Evolutionary conservation across 2,329 filamentous ascomycete species (phyloP).

Genomic region (Aspergillus ruber): DNA sequence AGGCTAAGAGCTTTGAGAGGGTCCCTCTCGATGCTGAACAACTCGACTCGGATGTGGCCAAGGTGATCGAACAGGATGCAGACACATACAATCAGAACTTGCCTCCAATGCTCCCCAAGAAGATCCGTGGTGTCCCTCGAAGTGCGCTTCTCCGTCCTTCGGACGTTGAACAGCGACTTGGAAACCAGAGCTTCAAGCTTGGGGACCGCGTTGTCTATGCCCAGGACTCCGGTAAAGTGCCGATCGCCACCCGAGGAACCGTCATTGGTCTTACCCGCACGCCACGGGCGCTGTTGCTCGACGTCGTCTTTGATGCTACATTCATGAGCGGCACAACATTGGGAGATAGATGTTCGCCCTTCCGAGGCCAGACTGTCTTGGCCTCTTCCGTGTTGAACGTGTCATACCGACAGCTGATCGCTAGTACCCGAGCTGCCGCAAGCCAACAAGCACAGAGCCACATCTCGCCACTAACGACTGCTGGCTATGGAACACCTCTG

Average conservation of each 20-base stretch:
- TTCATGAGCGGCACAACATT: slow-evolving; percentile 98
- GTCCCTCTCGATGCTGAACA: slow-evolving; percentile 97
- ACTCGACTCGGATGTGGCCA: slow-evolving; percentile 84
- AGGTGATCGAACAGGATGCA: slow-evolving; percentile 68
- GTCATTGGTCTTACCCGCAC: slow-evolving; percentile 93
- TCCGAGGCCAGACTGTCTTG: slow-evolving; percentile 88
- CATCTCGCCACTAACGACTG: slow-evolving; percentile 48
- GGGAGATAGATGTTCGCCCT: slow-evolving; percentile 81
- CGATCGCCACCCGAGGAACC: slow-evolving; percentile 83
- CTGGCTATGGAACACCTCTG: slow-evolving; percentile 51
- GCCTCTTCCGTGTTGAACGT: slow-evolving; percentile 85
- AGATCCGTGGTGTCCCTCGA: slow-evolving; percentile 73
- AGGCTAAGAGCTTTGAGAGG: slow-evolving; percentile 85
- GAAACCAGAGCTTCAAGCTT: slow-evolving; percentile 73
- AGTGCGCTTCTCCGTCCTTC: slow-evolving; percentile 85
- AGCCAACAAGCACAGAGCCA: slow-evolving; percentile 50
- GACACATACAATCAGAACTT: slow-evolving; percentile 55
- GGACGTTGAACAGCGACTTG: slow-evolving; percentile 88
- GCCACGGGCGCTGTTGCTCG: slow-evolving; percentile 71
- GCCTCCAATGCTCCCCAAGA: slow-evolving; percentile 55
- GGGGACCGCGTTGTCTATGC: slow-evolving; percentile 93
- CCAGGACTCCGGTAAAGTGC: slow-evolving; percentile 86
- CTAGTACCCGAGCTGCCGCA: slow-evolving; percentile 38
- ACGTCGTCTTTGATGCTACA: slow-evolving; percentile 86
- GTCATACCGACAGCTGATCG: slow-evolving; percentile 72